phyloP scores from a whole-genome alignment of 495 filamentous ascomycete genomes.

The Aspergillus biplanus region DNA sequence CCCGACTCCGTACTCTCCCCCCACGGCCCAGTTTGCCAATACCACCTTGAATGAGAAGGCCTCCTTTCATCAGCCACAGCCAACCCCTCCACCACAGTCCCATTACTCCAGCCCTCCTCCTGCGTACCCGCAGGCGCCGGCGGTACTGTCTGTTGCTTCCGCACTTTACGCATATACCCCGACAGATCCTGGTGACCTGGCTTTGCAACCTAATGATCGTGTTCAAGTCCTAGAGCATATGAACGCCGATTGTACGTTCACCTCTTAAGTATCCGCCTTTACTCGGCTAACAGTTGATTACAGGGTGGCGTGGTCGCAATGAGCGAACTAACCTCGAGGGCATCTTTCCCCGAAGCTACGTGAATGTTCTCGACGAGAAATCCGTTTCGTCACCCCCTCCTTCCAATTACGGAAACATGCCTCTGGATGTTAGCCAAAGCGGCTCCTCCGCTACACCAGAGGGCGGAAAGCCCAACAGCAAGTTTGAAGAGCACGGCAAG shows the following conservation, averaged over 20 bases:
- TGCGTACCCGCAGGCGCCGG: slow-evolving; percentile 56
- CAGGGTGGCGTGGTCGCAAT: slow-evolving; percentile 82
- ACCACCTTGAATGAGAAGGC: slow-evolving; percentile 57
- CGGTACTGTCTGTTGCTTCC: slow-evolving; percentile 68
- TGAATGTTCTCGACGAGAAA: slow-evolving; percentile 62
- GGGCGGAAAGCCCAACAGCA: slow-evolving; percentile 36
- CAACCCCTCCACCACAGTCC: slow-evolving; percentile 32
- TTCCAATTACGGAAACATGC: slow-evolving; percentile 57
- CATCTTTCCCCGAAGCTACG: slow-evolving; percentile 89
- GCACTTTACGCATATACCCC: slow-evolving; percentile 84
- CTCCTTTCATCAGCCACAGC: slow-evolving; percentile 38
- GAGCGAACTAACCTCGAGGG: slow-evolving; percentile 78
- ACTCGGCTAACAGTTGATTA: slow-evolving; percentile 28
- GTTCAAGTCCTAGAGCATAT: slow-evolving; percentile 85
- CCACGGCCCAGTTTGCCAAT: slow-evolving; percentile 51
- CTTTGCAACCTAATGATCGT: slow-evolving; percentile 73
- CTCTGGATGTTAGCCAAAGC: slow-evolving; percentile 54
- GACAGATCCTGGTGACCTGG: slow-evolving; percentile 77
- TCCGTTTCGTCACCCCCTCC: slow-evolving; percentile 33
- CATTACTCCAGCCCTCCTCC: slow-evolving; percentile 56
- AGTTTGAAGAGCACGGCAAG: slow-evolving; percentile 58
- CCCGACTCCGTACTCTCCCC: slow-evolving; percentile 45
- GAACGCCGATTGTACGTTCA: slow-evolving; percentile 82
- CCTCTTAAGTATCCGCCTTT: background rate
- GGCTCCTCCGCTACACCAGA: slow-evolving; percentile 33